Percentiles rank a stretch among this genome's conserved stretches.
Conservation (phyloP, 345 rosid species). For the Laguncularia racemosa region DNA sequence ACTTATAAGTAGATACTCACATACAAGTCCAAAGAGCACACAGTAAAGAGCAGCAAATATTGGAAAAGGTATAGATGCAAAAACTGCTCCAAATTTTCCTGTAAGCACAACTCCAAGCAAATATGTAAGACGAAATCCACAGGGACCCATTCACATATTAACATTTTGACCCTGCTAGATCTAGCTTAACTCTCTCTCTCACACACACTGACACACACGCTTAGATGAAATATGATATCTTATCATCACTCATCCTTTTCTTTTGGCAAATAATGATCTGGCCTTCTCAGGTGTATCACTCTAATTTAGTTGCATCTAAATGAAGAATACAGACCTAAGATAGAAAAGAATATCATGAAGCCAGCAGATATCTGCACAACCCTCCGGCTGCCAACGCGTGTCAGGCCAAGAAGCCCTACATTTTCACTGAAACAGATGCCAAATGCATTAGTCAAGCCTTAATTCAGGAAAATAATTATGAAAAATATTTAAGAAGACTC, state of each 20-base stretch:
- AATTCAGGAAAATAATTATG: background rate
- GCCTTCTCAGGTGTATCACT: background rate
- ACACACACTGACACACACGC: no score
- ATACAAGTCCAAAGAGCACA: slow-evolving; percentile 81
- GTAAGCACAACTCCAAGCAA: slow-evolving; percentile 3
- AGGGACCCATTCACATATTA: background rate
- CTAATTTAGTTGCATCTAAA: background rate
- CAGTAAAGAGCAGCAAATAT: slow-evolving; percentile 86
- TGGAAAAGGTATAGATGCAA: slow-evolving; percentile 92
- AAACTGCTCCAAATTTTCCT: slow-evolving; percentile 98
- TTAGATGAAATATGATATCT: no score
- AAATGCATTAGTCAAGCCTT: background rate
- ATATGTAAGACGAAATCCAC: background rate
- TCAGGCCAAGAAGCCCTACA: slow-evolving; percentile 88
- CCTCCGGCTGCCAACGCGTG: slow-evolving; percentile 96
- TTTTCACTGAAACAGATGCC: slow-evolving; percentile 58
- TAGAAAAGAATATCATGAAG: slow-evolving; percentile 95
- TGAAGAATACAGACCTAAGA: slow-evolving; percentile 37
- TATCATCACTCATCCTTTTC: no score
- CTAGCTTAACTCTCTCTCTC: no score
- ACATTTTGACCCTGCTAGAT: background rate
- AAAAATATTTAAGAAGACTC: background rate
- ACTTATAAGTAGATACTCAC: slow-evolving; percentile 24
- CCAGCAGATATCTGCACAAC: slow-evolving; percentile 94
- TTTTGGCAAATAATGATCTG: background rate